Evolutionary conservation across 257 asterid species (phyloP).

Genomic region (Primulina tabacum): DNA sequence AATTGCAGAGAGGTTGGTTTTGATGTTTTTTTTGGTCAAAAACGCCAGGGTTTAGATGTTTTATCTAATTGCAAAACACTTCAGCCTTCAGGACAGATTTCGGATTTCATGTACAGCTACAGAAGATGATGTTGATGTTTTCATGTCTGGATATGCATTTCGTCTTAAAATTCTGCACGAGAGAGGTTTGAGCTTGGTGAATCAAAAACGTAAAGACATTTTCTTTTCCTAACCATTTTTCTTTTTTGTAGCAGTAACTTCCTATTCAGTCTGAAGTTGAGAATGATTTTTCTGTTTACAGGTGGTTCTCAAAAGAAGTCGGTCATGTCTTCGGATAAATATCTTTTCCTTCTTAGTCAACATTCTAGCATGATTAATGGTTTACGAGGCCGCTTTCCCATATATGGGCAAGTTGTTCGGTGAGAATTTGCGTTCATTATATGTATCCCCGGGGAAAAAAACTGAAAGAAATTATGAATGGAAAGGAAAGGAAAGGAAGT

Average conservation of each 20-base stretch:
- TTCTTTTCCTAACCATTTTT: conserved; percentile 19
- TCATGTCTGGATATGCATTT: conserved; percentile 92
- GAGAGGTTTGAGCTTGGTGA: conserved; percentile 73
- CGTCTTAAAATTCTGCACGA: conserved; percentile 89
- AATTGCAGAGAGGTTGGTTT: conserved; percentile 86
- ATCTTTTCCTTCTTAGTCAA: conserved; percentile 67
- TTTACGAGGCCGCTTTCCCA: conserved; percentile 79
- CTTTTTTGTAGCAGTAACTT: conserved; percentile 18
- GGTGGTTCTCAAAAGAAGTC: conserved; percentile 51
- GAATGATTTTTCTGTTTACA: conserved; percentile 20
- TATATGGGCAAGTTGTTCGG: conserved; percentile 85
- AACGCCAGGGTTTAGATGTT: conserved; percentile 19
- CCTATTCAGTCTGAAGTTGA: not conserved
- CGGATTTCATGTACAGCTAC: conserved; percentile 73
- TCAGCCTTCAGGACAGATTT: conserved; percentile 69
- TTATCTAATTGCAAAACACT: conserved; percentile 32
- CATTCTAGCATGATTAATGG: conserved; percentile 93
- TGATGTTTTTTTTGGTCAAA: conserved; percentile 19
- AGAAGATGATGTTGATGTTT: conserved; percentile 80
- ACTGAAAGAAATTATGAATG: too few species aligned
- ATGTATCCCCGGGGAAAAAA: too few species aligned
- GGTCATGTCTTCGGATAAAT: conserved; percentile 62
- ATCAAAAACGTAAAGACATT: conserved; percentile 47
- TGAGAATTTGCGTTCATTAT: conserved; percentile 27
- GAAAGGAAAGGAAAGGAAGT: not conserved